A percentile compares a stretch with the other conserved stretches of the same genome.
Evolutionary conservation across 1,284 basidiomycete species (phyloP).

Genomic region (Boletus sp.): DNA sequence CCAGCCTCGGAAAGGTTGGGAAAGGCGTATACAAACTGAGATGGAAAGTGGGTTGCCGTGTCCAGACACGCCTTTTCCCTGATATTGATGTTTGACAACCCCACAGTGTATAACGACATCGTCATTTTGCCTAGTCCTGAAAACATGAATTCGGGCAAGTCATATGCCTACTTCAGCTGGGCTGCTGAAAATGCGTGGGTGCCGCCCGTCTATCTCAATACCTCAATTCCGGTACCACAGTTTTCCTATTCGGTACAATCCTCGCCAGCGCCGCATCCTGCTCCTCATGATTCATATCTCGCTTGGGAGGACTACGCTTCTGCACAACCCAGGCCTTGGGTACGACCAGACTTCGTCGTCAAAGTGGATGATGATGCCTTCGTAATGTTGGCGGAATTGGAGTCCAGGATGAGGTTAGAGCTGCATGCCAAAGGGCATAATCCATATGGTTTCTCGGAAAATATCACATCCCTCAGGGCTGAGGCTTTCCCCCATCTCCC

Average conservation of each 20-base stretch:
- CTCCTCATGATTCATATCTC: slow-evolving; percentile 60
- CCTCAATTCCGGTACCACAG: slow-evolving; percentile 39
- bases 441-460: slow-evolving; percentile 23
- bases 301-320: slow-evolving; percentile 51
- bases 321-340: slow-evolving; percentile 53
- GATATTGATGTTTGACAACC: slow-evolving; percentile 4
- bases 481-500: slow-evolving; percentile 2
- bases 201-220: slow-evolving; percentile 61
- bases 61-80: not conserved
- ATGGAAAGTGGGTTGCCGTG: slow-evolving; percentile 79
- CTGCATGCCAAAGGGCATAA: slow-evolving; percentile 44
- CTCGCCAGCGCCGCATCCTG: slow-evolving; percentile 49
- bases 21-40: slow-evolving; percentile 79
- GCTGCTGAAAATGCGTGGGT: slow-evolving; percentile 90
- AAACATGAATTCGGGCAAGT: slow-evolving; percentile 92
- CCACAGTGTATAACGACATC: slow-evolving; percentile 82
- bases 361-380: slow-evolving; percentile 96
- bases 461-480: slow-evolving; percentile 5
- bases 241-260: slow-evolving; percentile 63
- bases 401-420: slow-evolving; percentile 77
- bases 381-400: slow-evolving; percentile 89
- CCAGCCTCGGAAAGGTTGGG: slow-evolving; percentile 76
- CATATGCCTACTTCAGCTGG: slow-evolving; percentile 83
- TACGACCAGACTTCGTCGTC: slow-evolving; percentile 81
- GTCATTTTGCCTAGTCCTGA: slow-evolving; percentile 80